phyloP scores from a whole-genome alignment of 2,329 filamentous ascomycete genomes.

The Exophiala aquamarina region DNA sequence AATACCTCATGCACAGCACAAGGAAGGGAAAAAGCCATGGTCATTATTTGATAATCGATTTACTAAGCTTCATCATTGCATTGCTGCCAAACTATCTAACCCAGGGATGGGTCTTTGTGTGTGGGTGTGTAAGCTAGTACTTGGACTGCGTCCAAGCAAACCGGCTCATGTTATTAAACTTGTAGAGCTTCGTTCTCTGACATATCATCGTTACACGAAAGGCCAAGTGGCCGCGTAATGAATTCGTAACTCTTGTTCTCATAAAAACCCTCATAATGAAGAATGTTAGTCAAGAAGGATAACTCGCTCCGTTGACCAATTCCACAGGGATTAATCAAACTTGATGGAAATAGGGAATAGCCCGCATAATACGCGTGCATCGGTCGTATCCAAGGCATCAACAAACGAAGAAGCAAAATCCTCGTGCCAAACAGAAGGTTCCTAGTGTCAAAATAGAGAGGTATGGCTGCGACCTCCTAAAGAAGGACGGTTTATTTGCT shows the following conservation, averaged over 20 bases:
- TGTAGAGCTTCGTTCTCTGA: conserved; percentile 17
- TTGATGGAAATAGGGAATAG: not conserved
- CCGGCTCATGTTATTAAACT: not conserved
- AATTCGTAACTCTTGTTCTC: conserved; percentile 25
- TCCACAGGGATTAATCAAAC: not conserved
- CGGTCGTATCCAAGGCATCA: not conserved
- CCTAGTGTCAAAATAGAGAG: conserved; percentile 19
- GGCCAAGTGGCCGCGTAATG: conserved; percentile 6
- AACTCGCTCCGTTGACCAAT: not conserved
- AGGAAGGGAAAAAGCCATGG: too few relatives aligned
- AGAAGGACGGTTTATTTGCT: conserved; percentile 9
- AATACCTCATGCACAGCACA: too few relatives aligned
- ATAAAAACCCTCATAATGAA: conserved; percentile 9
- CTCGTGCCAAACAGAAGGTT: not conserved
- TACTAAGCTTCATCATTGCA: conserved; percentile 10
- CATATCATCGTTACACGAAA: conserved; percentile 23
- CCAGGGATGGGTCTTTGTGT: not conserved
- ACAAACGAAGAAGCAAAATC: not conserved
- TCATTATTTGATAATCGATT: not conserved
- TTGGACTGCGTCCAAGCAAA: not conserved
- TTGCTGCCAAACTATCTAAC: conserved; percentile 24
- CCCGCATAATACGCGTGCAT: not conserved
- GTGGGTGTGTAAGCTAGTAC: not conserved
- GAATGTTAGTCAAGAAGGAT: not conserved
- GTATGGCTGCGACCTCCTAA: conserved; percentile 24